Evolutionary conservation across 1,284 basidiomycete genomes (phyloP).

Genomic region (Cutaneotrichosporon sp.): DNA sequence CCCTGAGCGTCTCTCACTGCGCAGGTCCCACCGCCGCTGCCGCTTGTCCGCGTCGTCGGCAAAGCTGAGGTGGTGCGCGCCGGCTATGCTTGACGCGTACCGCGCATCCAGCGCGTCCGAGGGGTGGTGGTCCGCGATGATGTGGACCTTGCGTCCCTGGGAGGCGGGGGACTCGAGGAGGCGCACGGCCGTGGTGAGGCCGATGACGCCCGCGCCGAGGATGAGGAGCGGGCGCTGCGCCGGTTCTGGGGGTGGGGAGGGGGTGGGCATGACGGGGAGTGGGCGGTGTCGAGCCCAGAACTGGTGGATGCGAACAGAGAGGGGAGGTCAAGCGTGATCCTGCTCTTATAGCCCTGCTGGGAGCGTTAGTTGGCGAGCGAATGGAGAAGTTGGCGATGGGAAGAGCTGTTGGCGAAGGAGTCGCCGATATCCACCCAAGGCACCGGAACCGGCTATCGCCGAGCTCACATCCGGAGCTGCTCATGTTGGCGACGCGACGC

Average conservation of each 20-base stretch:
- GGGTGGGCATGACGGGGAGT: background rate
- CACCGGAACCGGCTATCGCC: constrained; percentile 4
- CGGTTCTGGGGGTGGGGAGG: background rate
- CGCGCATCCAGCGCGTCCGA: constrained; percentile 38
- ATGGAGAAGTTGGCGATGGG: constrained; percentile 4
- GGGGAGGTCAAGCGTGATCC: no score
- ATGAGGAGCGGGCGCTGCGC: constrained; percentile 27
- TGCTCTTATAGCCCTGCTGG: no score
- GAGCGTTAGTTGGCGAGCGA: no score
- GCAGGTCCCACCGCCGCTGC: constrained; percentile 42
- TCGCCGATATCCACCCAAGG: background rate
- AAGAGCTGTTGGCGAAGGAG: background rate
- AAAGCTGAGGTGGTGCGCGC: constrained; percentile 53
- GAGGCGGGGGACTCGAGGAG: constrained; percentile 34
- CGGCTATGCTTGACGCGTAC: constrained; percentile 47
- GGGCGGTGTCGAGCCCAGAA: no score
- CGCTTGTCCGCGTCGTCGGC: constrained; percentile 45
- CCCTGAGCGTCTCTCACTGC: no score
- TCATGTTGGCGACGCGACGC: constrained; percentile 3
- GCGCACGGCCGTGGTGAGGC: constrained; percentile 48
- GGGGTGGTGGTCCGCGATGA: constrained; percentile 46
- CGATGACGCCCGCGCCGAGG: constrained; percentile 49
- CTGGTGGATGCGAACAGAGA: no score
- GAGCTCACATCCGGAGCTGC: background rate
- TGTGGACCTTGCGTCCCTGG: constrained; percentile 29